These are phyloP conservation scores for Saitozyma sp. DNA, from an alignment of 768 basidiomycete species.

Conservation along the genomic window DNA sequence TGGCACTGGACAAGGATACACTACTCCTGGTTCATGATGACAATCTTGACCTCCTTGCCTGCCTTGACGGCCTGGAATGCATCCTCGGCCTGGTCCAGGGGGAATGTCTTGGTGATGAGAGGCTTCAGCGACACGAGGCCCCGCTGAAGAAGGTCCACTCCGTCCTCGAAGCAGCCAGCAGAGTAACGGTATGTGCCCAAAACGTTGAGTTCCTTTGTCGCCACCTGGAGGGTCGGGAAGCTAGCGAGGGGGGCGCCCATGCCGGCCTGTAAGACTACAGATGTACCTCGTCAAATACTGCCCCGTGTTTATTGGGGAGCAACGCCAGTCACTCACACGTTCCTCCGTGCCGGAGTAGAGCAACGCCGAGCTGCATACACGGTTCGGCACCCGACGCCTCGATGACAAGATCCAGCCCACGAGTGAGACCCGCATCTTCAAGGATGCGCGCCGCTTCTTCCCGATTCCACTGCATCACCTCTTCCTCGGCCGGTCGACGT, in stretches of 20 bases:
- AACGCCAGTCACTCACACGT: slow-evolving; percentile 49
- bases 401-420: slow-evolving; percentile 75
- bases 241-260: slow-evolving; percentile 73
- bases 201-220: slow-evolving; percentile 75
- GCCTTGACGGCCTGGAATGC: slow-evolving; percentile 14
- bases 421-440: slow-evolving; percentile 46
- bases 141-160: slow-evolving; percentile 12
- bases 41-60: slow-evolving; percentile 14
- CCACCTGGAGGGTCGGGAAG: slow-evolving; percentile 67
- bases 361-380: slow-evolving; percentile 80
- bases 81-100: slow-evolving; percentile 4
- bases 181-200: slow-evolving; percentile 76
- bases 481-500: background rate
- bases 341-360: slow-evolving; percentile 57
- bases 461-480: slow-evolving; percentile 8
- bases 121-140: slow-evolving; percentile 18
- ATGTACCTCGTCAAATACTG: no score
- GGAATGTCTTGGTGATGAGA: no score
- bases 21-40: slow-evolving; percentile 21
- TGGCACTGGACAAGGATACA: no score
- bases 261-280: slow-evolving; percentile 69
- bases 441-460: background rate
- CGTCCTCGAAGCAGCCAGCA: slow-evolving; percentile 12
- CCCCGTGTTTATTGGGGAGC: no score
- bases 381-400: slow-evolving; percentile 90